A percentile compares a stretch with the other conserved stretches of the same genome.
Conservation (phyloP, 78 protist species). For the Emiliania huxleyi region DNA sequence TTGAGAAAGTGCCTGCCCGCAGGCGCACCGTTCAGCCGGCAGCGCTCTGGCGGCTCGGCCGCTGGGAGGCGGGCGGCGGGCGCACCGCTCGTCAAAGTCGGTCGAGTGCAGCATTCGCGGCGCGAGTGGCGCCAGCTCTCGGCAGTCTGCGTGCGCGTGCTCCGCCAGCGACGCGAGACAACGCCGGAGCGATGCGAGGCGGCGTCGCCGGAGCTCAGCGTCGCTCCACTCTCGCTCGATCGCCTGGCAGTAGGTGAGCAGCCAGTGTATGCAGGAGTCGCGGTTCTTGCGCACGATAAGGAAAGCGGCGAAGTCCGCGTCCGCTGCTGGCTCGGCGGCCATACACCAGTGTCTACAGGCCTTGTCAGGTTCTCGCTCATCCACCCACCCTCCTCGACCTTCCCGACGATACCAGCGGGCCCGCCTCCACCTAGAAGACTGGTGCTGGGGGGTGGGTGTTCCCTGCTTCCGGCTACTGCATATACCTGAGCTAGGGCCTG, state of each 20-base stretch:
- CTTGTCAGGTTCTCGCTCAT: no score
- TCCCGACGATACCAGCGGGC: no score
- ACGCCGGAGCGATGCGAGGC: not conserved
- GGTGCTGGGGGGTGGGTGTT: no score
- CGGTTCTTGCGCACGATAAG: not conserved
- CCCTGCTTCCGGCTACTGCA: no score
- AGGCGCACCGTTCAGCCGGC: no score
- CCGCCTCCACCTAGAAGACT: no score
- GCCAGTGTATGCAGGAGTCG: slow-evolving; percentile 2
- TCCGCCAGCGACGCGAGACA: not conserved
- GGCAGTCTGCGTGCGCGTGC: slow-evolving; percentile 15
- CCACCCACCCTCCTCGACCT: no score
- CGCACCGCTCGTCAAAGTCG: not conserved
- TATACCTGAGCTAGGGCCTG: no score
- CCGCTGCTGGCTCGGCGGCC: not conserved
- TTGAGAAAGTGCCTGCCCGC: slow-evolving; percentile 18
- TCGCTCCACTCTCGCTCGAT: not conserved
- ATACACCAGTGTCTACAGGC: no score
- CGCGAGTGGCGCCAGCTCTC: not conserved
- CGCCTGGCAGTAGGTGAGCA: not conserved
- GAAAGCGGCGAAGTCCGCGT: not conserved
- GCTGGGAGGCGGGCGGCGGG: no score
- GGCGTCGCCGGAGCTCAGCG: not conserved
- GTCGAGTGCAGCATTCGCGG: not conserved
- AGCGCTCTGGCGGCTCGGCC: no score